Percentiles rank a stretch among this genome's conserved stretches.
These are phyloP conservation scores for Parietichytrium sp. DNA, from an alignment of 108 stramenopile species.

Conservation along the genomic window DNA sequence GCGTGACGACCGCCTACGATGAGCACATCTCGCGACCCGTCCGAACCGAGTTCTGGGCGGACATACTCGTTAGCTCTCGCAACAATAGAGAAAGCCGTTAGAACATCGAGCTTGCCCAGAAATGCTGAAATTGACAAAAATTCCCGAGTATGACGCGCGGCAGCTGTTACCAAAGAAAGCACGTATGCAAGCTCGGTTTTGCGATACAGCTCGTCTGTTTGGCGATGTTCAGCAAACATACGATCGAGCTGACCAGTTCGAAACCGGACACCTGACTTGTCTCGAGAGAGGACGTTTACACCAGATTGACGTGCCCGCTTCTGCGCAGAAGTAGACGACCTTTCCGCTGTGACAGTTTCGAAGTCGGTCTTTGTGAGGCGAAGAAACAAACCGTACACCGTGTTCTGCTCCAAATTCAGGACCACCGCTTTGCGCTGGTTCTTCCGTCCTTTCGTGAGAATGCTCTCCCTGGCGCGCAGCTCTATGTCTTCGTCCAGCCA, in stretches of 20 bases:
- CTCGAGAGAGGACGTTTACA: background rate
- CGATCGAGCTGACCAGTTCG: background rate
- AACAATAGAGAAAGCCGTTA: background rate
- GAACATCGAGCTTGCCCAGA: background rate
- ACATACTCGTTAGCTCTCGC: background rate
- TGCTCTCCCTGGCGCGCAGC: too few relatives aligned
- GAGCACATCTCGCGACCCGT: background rate
- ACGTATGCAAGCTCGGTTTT: too few relatives aligned
- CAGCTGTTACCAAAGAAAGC: too few relatives aligned
- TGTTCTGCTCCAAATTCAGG: background rate
- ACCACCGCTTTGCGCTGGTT: background rate
- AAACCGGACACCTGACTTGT: constrained; percentile 17
- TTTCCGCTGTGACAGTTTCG: too few relatives aligned
- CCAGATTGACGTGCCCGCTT: background rate
- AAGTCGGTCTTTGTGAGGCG: constrained; percentile 22
- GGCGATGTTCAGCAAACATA: background rate
- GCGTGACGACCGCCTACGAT: background rate
- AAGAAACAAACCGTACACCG: background rate
- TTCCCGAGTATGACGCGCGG: background rate
- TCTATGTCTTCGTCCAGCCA: too few relatives aligned
- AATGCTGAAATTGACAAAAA: background rate
- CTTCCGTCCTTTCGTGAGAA: too few relatives aligned
- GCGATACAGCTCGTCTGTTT: background rate
- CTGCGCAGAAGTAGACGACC: too few relatives aligned
- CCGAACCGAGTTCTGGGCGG: background rate